phyloP scores from a whole-genome alignment of 148 eudicot species.

The Rhododendron henanense region DNA sequence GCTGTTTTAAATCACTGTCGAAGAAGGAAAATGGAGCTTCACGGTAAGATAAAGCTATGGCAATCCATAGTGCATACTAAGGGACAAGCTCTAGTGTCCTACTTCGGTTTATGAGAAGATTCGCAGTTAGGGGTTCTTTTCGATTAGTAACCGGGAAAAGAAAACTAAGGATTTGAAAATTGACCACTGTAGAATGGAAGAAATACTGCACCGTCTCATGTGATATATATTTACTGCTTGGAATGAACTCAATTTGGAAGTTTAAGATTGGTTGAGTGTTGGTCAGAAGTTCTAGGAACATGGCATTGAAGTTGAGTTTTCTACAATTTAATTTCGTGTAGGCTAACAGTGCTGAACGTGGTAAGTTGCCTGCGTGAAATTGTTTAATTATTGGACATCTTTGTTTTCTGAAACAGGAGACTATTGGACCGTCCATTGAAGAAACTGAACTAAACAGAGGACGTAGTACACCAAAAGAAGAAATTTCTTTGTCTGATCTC shows the following conservation, averaged over 20 bases:
- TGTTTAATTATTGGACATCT: background rate
- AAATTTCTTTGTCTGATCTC: constrained; percentile 49
- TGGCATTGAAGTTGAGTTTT: no score
- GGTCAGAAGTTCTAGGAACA: background rate
- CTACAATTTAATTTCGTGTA: no score
- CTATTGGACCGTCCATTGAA: constrained; percentile 37
- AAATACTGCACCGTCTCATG: background rate
- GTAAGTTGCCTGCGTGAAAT: background rate
- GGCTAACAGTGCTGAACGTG: no score
- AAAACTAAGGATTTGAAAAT: background rate
- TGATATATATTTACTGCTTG: background rate
- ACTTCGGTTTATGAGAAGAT: background rate
- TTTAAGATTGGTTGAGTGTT: background rate
- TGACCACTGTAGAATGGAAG: background rate
- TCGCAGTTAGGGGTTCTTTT: background rate
- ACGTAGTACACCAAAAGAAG: constrained; percentile 36
- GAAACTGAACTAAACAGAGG: constrained; percentile 37
- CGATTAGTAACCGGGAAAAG: background rate
- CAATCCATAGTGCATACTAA: background rate
- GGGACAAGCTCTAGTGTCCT: no score
- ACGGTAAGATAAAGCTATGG: no score
- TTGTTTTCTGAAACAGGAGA: constrained; percentile 52
- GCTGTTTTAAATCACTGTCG: no score
- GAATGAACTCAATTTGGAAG: background rate
- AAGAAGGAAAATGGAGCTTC: no score